Conservation (phyloP, 2,329 filamentous ascomycete species). For the Helotiales sp. region DNA sequence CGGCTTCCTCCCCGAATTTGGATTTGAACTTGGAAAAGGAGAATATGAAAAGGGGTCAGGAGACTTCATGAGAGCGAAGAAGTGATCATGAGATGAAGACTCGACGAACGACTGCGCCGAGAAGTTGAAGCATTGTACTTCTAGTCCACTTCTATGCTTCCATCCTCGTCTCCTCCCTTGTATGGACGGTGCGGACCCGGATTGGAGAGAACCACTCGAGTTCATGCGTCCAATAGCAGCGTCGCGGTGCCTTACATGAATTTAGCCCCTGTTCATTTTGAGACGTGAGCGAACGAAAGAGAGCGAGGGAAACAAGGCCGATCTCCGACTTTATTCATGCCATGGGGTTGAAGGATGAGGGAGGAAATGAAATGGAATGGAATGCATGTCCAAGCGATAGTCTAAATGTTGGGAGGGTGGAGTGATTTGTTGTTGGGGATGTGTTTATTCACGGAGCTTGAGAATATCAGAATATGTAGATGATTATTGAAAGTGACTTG, state of each 20-base stretch:
- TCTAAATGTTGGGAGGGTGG: background rate
- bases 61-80: background rate
- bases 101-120: slow-evolving; percentile 8
- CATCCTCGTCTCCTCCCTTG: too few relatives aligned
- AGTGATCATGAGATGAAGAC: slow-evolving; percentile 1
- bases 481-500: background rate
- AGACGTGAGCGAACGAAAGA: slow-evolving; percentile 10
- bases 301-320: background rate
- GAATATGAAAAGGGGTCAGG: background rate
- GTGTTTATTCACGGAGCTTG: background rate
- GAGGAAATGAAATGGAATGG: background rate
- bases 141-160: too few relatives aligned
- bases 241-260: slow-evolving; percentile 13
- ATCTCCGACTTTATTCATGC: background rate
- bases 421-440: background rate
- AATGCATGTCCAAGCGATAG: background rate
- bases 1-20: background rate
- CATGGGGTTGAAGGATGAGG: background rate
- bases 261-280: slow-evolving; percentile 10
- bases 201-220: slow-evolving; percentile 4
- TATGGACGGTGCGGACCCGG: slow-evolving; percentile 1
- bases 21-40: too few relatives aligned
- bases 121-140: background rate
- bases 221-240: background rate
- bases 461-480: background rate